A percentile compares a stretch with the other conserved stretches of the same genome.
Evolutionary conservation across 352 stramenopile species (phyloP).

Genomic region (Phytophthora cryptogea): DNA sequence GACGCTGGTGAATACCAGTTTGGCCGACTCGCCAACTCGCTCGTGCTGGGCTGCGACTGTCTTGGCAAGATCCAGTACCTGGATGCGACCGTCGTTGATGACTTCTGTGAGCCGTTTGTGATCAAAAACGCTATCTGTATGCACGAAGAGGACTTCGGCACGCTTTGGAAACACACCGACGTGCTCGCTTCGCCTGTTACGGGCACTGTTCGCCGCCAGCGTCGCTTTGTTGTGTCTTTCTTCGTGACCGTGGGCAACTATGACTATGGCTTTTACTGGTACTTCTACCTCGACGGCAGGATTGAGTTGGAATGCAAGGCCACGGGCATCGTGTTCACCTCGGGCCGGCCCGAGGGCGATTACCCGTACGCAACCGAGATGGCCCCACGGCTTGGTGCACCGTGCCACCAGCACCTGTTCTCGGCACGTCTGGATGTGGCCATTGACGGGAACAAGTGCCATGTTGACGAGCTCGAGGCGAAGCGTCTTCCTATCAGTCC

Average conservation of each 20-base stretch:
- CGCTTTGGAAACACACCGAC: constrained; percentile 77
- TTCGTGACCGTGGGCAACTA: constrained; percentile 90
- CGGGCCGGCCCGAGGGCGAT: constrained; percentile 62
- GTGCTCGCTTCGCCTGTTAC: constrained; percentile 30
- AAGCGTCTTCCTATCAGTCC: constrained; percentile 46
- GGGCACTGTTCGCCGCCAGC: constrained; percentile 56
- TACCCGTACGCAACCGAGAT: constrained; percentile 54
- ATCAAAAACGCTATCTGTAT: constrained; percentile 42
- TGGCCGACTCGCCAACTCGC: constrained; percentile 74
- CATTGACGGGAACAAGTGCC: constrained; percentile 63
- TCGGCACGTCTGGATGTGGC: constrained; percentile 77
- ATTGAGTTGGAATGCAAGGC: constrained; percentile 87
- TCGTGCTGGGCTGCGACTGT: constrained; percentile 80
- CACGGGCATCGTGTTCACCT: constrained; percentile 82
- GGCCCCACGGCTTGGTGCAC: constrained; percentile 63
- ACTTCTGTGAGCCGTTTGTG: constrained; percentile 36
- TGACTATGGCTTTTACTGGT: constrained; percentile 71
- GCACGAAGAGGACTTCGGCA: constrained; percentile 38
- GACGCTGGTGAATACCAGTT: constrained; percentile 86
- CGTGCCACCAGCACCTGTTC: constrained; percentile 84
- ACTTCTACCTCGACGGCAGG: constrained; percentile 40
- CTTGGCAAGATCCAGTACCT: constrained; percentile 38
- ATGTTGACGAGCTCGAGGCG: constrained; percentile 63
- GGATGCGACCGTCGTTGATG: constrained; percentile 32
- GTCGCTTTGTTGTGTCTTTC: constrained; percentile 82